A percentile compares a stretch with the other conserved stretches of the same genome.
Conservation (phyloP, 805 yeast species). For the Grigorovia transvaalensis region DNA sequence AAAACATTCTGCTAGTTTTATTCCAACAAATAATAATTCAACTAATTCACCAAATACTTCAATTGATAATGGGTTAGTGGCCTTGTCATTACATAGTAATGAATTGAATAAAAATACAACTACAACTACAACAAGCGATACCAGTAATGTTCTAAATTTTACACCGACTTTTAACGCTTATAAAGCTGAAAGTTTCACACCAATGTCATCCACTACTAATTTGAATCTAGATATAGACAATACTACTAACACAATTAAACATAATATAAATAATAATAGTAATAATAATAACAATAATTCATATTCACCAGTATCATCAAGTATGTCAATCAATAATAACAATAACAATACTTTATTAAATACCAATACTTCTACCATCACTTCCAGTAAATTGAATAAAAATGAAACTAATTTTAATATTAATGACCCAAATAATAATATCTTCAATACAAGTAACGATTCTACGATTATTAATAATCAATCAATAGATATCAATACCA, state of each 20-base stretch:
- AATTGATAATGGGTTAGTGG: not conserved
- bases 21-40: constrained; percentile 30
- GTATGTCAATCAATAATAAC: not conserved
- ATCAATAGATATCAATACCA: not conserved
- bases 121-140: not conserved
- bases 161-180: constrained; percentile 27
- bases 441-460: not conserved
- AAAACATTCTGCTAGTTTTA: constrained; percentile 44
- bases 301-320: not conserved
- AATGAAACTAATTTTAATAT: not conserved
- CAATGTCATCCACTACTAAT: constrained; percentile 19
- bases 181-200: constrained; percentile 22
- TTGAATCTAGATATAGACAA: not conserved
- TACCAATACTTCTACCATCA: not conserved
- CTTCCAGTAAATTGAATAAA: not conserved
- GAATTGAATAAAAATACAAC: not conserved
- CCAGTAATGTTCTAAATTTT: constrained; percentile 2
- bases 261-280: constrained; percentile 1
- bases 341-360: not conserved
- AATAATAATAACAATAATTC: not conserved
- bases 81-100: not conserved
- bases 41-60: not conserved
- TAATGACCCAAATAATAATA: not conserved
- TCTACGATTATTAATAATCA: not conserved
- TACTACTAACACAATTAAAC: not conserved